Percentiles rank a stretch among this genome's conserved stretches.
phyloP scores from a whole-genome alignment of 768 basidiomycete genomes.

The Tephrocybe sp. region DNA sequence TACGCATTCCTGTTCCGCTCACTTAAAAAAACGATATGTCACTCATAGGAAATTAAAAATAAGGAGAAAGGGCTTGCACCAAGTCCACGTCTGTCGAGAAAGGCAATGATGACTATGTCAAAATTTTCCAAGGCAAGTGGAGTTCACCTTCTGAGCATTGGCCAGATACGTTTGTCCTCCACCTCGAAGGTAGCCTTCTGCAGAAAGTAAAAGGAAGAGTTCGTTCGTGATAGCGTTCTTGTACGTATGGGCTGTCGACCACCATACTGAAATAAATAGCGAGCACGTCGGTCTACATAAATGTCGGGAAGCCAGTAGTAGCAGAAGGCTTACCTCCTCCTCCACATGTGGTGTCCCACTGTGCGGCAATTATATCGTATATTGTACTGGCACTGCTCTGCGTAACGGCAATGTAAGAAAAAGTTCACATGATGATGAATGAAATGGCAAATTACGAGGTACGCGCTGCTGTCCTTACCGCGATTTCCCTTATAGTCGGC shows the following conservation, averaged over 20 bases:
- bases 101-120: background rate
- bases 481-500: constrained; percentile 48
- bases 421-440: background rate
- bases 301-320: background rate
- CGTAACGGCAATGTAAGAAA: background rate
- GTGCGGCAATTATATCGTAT: constrained; percentile 49
- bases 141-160: constrained; percentile 48
- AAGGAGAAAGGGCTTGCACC: constrained; percentile 26
- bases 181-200: constrained; percentile 43
- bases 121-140: background rate
- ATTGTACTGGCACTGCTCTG: constrained; percentile 47
- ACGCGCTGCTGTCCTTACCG: constrained; percentile 31
- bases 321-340: constrained; percentile 43
- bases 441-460: constrained; percentile 23
- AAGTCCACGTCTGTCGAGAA: constrained; percentile 30
- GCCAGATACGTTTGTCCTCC: constrained; percentile 39
- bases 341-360: constrained; percentile 52
- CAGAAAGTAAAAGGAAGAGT: constrained; percentile 52
- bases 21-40: constrained; percentile 29
- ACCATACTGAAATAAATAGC: constrained; percentile 50
- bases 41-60: background rate
- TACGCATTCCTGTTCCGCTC: constrained; percentile 44
- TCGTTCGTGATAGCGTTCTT: constrained; percentile 66
- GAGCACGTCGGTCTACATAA: background rate
- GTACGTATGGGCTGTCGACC: constrained; percentile 54